phyloP scores from a whole-genome alignment of 1,139 yeast species.

The Blastobotrys petasosporus region DNA sequence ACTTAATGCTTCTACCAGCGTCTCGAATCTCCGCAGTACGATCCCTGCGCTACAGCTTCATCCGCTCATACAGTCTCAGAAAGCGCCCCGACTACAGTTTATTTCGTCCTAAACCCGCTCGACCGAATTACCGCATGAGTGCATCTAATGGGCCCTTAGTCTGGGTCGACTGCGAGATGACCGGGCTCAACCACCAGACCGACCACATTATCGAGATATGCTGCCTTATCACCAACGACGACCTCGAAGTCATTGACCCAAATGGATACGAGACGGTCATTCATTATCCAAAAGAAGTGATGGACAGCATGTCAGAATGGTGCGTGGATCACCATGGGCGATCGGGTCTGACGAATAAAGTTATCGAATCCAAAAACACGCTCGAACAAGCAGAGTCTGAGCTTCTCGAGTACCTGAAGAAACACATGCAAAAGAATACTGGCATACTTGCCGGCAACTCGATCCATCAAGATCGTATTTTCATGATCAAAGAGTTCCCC shows the following conservation, averaged over 20 bases:
- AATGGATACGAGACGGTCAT: conserved; percentile 76
- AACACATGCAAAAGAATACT: conserved; percentile 46
- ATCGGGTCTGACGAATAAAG: conserved; percentile 73
- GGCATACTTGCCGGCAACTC: conserved; percentile 88
- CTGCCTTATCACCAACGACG: conserved; percentile 80
- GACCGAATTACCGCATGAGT: neutral
- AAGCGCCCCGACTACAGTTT: too few species aligned
- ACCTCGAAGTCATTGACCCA: conserved; percentile 61
- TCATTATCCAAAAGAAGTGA: conserved; percentile 56
- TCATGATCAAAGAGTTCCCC: conserved; percentile 82
- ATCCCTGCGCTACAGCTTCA: too few species aligned
- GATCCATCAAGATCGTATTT: conserved; percentile 84
- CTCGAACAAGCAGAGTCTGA: conserved; percentile 57
- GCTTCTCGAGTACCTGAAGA: conserved; percentile 54
- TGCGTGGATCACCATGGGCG: conserved; percentile 70
- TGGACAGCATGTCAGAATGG: conserved; percentile 82
- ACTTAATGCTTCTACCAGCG: too few species aligned
- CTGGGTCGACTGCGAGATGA: conserved; percentile 94
- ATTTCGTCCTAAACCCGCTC: too few species aligned
- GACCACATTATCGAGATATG: conserved; percentile 89
- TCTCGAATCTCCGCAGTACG: too few species aligned
- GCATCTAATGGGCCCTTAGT: conserved; percentile 35
- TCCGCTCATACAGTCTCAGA: too few species aligned
- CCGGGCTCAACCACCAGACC: conserved; percentile 70
- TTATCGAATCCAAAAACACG: conserved; percentile 51